phyloP scores from a whole-genome alignment of 2,329 filamentous ascomycete genomes.

The Penicillium sp. region DNA sequence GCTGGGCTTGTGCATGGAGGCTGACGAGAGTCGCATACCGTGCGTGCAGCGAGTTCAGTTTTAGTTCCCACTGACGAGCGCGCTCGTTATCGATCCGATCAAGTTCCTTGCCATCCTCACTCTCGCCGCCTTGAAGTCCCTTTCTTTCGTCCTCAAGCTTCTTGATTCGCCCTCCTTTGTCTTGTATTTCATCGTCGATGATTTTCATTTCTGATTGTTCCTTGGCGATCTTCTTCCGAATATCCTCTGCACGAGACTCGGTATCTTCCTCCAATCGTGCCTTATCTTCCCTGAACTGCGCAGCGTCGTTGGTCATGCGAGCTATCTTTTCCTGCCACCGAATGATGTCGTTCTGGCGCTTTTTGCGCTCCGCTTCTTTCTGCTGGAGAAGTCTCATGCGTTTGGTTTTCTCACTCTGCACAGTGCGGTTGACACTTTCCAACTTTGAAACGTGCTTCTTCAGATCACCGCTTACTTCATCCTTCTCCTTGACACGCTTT shows the following conservation, averaged over 20 bases:
- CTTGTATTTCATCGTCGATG: constrained; percentile 59
- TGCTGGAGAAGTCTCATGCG: constrained; percentile 63
- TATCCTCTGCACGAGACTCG: constrained; percentile 38
- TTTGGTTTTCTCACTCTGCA: constrained; percentile 72
- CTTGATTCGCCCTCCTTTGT: constrained; percentile 58
- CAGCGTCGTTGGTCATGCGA: constrained; percentile 50
- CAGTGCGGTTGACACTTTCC: constrained; percentile 74
- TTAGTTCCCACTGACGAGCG: constrained; percentile 46
- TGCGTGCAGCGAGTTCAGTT: constrained; percentile 40
- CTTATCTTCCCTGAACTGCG: constrained; percentile 43
- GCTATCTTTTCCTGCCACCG: constrained; percentile 55
- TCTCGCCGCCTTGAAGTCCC: constrained; percentile 46
- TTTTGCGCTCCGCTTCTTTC: constrained; percentile 58
- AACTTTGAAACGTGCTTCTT: constrained; percentile 74
- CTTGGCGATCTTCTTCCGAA: constrained; percentile 43
- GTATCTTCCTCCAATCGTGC: constrained; percentile 39
- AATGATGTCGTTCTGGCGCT: constrained; percentile 56
- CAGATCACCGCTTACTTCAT: constrained; percentile 80
- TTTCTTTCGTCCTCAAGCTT: constrained; percentile 57
- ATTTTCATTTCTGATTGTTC: constrained; percentile 50
- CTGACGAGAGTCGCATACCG: constrained; percentile 43
- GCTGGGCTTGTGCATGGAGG: constrained; percentile 41
- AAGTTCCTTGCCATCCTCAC: constrained; percentile 49
- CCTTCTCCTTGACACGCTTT: constrained; percentile 77
- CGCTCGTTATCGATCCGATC: constrained; percentile 48